These are phyloP conservation scores for Parastagonospora avenae DNA, from an alignment of 2,329 filamentous ascomycete species.

Conservation along the genomic window DNA sequence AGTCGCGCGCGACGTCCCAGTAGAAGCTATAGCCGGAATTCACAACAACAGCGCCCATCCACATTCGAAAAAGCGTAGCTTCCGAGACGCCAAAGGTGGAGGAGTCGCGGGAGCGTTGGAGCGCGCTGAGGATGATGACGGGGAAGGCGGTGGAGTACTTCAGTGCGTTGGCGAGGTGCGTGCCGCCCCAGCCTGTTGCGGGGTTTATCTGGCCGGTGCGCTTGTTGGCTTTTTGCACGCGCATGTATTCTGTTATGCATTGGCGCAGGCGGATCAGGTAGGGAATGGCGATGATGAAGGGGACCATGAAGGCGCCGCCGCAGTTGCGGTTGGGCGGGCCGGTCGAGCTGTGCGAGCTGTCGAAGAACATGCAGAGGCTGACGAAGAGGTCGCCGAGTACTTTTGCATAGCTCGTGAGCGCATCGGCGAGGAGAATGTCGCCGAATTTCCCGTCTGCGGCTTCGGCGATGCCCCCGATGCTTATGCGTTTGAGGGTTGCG, in stretches of 20 bases:
- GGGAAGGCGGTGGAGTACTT: slow-evolving; percentile 97
- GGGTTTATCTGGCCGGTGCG: slow-evolving; percentile 47
- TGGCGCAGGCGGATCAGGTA: slow-evolving; percentile 87
- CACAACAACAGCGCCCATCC: slow-evolving; percentile 72
- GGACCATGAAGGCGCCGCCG: slow-evolving; percentile 78
- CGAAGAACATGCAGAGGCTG: slow-evolving; percentile 88
- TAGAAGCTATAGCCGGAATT: slow-evolving; percentile 97
- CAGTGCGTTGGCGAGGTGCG: slow-evolving; percentile 89
- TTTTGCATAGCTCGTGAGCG: slow-evolving; percentile 91
- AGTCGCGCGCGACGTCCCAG: slow-evolving; percentile 96
- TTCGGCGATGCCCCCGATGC: slow-evolving; percentile 84
- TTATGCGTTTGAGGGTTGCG: slow-evolving; percentile 75
- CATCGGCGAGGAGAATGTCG: slow-evolving; percentile 91
- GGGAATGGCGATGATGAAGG: slow-evolving; percentile 81
- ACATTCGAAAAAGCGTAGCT: slow-evolving; percentile 60
- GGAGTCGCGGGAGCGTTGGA: slow-evolving; percentile 69
- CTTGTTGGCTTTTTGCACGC: slow-evolving; percentile 65
- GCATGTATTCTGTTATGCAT: slow-evolving; percentile 84
- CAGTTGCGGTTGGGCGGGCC: slow-evolving; percentile 80
- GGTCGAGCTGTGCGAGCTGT: slow-evolving; percentile 72
- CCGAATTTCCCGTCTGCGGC: slow-evolving; percentile 90
- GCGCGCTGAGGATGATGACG: slow-evolving; percentile 78
- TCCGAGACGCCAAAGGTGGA: slow-evolving; percentile 59
- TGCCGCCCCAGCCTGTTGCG: slow-evolving; percentile 72
- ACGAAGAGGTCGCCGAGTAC: slow-evolving; percentile 90